Evolutionary conservation across 768 basidiomycete genomes (phyloP).

Genomic region (Tylopilus felleus): DNA sequence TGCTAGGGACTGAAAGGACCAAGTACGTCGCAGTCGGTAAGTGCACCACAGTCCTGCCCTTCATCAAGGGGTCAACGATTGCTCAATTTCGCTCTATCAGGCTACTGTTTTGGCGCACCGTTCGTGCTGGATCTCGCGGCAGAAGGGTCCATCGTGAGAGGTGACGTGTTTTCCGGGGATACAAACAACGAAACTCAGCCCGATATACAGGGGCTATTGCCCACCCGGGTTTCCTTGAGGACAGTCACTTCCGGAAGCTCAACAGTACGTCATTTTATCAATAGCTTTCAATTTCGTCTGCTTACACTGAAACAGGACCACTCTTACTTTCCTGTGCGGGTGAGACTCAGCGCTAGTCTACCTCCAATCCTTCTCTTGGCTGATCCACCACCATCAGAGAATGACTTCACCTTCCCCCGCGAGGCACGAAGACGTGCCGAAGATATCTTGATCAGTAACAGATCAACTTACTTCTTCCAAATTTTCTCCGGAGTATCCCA

Average conservation of each 20-base stretch:
- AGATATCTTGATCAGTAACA: constrained; percentile 47
- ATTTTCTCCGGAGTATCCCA: constrained; percentile 45
- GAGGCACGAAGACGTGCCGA: constrained; percentile 53
- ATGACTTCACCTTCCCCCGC: constrained; percentile 48
- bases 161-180: constrained; percentile 25
- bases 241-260: constrained; percentile 49
- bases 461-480: constrained; percentile 52
- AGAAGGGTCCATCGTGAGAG: constrained; percentile 42
- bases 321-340: constrained; percentile 27
- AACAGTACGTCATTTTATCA: constrained; percentile 36
- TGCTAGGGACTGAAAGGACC: constrained; percentile 24
- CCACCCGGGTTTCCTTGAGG: constrained; percentile 50
- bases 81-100: constrained; percentile 22
- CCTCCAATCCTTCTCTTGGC: background rate
- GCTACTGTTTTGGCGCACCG: constrained; percentile 57
- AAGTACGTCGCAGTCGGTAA: constrained; percentile 43
- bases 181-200: background rate
- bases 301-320: constrained; percentile 13
- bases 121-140: constrained; percentile 46
- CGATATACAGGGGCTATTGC: constrained; percentile 42
- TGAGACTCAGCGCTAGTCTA: constrained; percentile 3
- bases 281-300: background rate
- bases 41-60: background rate
- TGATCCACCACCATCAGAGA: constrained; percentile 34
- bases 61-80: background rate